Evolutionary conservation across 2,329 filamentous ascomycete species (phyloP), one percentile per base, ranked within the genome.

Genomic region (Monosporascus sp.): DNA sequence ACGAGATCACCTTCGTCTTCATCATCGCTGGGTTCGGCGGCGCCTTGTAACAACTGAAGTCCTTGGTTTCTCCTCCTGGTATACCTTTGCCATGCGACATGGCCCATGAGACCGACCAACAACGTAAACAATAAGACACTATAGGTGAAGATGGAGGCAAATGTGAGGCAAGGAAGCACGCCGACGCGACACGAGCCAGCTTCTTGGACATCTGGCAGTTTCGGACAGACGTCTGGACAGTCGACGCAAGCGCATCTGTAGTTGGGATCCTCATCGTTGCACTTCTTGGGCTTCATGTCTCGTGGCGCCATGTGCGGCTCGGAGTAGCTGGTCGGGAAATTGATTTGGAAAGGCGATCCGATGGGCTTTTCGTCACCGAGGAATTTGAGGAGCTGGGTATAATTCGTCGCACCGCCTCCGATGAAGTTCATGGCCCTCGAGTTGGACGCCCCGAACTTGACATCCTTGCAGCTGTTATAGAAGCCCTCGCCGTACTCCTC

Each of bases 291-390:
- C 51, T 75, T 82, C 73, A 91, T 87, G 37, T 88, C 74, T 59
- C 86, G 76, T 1, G 91, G 77, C 9, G 78, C 68, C 88, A 97
- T 95, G n/a, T 75, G 78, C 0, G 83, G 78, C 48, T 89, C 83
- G 11, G 78, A 70, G 58, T 85, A 83, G 7, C 80, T 70, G 9
- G 70, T 75, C 9, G 83, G 93, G 63, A 94, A 99, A 75, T 99
- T 95, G 74, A 99, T 97, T 75, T 99, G 94, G 71, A 99, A 99
- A 0, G 94, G 94, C 53, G 93, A 97, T 4, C 95, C 95, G 22
- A 93, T 80, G 2, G 86, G 79, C 70, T 95, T 95, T 76, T 96
- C 93, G 70, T 96, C 87, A 17, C 94, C 94, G 37, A 99, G 74
- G 63, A 97, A 99, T 65, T 92, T 93, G 60, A 99, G 75, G 62